Base-by-base conservation (phyloP, 208 protist genomes). In the Porcisia hertigi region DNA sequence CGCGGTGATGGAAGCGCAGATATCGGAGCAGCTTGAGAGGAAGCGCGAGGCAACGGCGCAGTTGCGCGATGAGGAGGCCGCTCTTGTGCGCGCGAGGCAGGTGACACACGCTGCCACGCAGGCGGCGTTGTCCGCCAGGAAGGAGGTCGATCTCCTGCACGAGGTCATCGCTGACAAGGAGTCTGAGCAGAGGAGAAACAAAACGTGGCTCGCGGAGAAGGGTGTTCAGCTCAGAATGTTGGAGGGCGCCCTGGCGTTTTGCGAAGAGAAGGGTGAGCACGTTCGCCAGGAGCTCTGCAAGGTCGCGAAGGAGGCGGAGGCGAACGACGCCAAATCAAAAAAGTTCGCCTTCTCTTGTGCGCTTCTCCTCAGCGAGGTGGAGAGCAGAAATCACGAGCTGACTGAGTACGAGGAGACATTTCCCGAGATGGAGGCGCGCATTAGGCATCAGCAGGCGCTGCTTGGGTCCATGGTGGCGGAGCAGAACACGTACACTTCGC, bases 401-500 rank as follows among this genome's bases (percentile, higher is more conserved):
- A 75, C 80, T 18, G 92, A 98, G 52, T 75, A 98, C 3, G 85
- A 98, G 77, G 94, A 94, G 80, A 70, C 87, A 53, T 72, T 97
- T 30, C 69, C 75, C 4, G 95, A 98, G 41, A 81, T 87, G 81
- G 91, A 93, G 79, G 75, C 64, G 1, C 77, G 84, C 12, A 74
- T 95, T 34, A 76, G 83, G 62, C 87, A 91, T 84, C 86, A 93
- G 77, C 96, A 97, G 70, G 86, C 73, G 55, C 57, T 90, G n/a
- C 87, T 99, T 20, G 98, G 99, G 67, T 85, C 94, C 43, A 94
- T 99, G 47, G 77, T 98, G 34, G 79, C 85, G 30, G 98, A 99
- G 76, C 87, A 98, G 43, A 99, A 99, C 82, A 78, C 98, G 4
- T 99, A 99, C 83, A 97, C 90, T 45, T 98, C 99, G 80, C 97